Base-by-base conservation (phyloP, 1,284 basidiomycete genomes). In the Takashimella koratensis region DNA sequence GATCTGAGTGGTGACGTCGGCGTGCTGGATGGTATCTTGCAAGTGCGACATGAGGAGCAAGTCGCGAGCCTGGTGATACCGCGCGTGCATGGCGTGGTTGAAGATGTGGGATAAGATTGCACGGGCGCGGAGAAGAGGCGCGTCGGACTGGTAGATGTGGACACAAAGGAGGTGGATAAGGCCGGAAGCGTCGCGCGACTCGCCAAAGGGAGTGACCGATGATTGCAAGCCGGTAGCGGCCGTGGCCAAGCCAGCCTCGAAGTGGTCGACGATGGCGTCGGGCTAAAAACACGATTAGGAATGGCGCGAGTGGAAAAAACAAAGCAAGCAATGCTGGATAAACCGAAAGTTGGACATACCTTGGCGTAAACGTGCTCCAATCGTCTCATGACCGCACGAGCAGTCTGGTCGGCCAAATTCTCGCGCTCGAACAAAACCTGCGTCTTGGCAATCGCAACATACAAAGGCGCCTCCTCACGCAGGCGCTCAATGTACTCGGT, bases 31-130 rank as follows among this genome's bases (percentile, higher is more conserved):
- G 1, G 90, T 89, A 75, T 98, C 95, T 76, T 98, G 95, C 45
- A 98, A 82, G 76, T 98, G 96, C 12, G 92, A 97, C 96, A 98
- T 98, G 62, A 98, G 80, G 48, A 99, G 80, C 88, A 98, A 94
- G 79, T 99, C 96, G 40, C 96, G 90, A 6, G 96, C 91, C 43
- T 90, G 90, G 80, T 97, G 85, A 80, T 94, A 98, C 72, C 97
- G 88, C 69, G 95, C 96, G 77, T 96, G 91, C 27, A 97, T 83
- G 23, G 94, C 95, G 73, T 95, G 87, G 77, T 96, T 92, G 77
- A 94, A 99, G 72, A 98, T 93, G 75, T 98, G 96, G 73, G 87
- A 89, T 51, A 99, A 86, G 84, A 98, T 94, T 8, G 96, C 95
- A 58, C 96, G 87, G 22, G 94, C 97, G 56, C 94, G 88, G 55